These are phyloP conservation scores for Sarocladium brachiariae DNA, from an alignment of 2,329 filamentous ascomycete genomes.

Conservation along the genomic window DNA sequence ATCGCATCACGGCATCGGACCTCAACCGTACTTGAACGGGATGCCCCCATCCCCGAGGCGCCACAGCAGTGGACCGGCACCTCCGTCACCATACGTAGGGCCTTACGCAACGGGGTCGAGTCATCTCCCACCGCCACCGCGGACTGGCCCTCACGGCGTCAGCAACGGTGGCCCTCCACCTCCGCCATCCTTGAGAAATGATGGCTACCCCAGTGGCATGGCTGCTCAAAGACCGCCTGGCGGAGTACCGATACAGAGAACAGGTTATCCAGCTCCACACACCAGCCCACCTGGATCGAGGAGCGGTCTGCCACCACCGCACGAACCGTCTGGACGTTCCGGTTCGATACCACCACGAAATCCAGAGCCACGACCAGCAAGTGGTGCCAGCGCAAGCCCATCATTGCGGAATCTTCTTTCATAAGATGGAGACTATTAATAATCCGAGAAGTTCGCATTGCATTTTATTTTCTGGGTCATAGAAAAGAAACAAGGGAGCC, in stretches of 20 bases:
- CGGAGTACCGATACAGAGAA: constrained; percentile 33
- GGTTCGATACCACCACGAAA: constrained; percentile 20
- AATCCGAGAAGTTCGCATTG: not conserved
- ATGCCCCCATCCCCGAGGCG: constrained; percentile 43
- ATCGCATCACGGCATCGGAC: constrained; percentile 21
- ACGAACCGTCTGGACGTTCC: constrained; percentile 20
- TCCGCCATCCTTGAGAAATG: constrained; percentile 18
- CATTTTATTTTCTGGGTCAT: not conserved
- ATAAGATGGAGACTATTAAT: constrained; percentile 27
- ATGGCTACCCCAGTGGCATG: constrained; percentile 3
- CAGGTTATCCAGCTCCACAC: constrained; percentile 36
- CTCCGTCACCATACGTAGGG: constrained; percentile 34
- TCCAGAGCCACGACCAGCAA: constrained; percentile 39
- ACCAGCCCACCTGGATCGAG: constrained; percentile 39
- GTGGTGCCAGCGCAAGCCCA: constrained; percentile 70
- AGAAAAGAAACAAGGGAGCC: not conserved
- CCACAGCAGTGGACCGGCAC: constrained; percentile 28
- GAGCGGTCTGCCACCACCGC: constrained; percentile 27
- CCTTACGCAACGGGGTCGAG: constrained; percentile 24
- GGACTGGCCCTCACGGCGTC: constrained; percentile 19
- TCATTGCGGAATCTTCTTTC: constrained; percentile 68
- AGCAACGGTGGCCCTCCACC: constrained; percentile 28
- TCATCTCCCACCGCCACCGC: constrained; percentile 19
- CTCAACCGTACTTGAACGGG: constrained; percentile 33
- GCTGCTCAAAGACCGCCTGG: constrained; percentile 22